These are phyloP conservation scores for Solanum sitiens DNA, from an alignment of 257 asterid species.

Conservation along the genomic window DNA sequence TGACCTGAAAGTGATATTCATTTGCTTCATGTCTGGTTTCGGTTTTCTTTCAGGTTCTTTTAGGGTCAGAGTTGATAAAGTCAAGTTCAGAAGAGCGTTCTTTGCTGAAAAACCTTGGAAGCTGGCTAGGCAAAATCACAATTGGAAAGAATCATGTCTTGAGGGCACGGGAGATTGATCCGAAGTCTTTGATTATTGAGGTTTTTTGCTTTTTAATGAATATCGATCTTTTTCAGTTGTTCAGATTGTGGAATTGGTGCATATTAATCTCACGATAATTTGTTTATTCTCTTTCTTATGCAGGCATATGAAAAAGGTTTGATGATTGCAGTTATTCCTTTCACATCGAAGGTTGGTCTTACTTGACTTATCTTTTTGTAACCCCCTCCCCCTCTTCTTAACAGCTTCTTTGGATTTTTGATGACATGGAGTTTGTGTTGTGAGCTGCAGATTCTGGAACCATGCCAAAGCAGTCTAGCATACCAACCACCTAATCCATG, in stretches of 20 bases:
- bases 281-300: not conserved
- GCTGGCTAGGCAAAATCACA: conserved; percentile 99
- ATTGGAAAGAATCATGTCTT: conserved; percentile 91
- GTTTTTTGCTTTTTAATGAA: conserved; percentile 17
- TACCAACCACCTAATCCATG: conserved; percentile 99
- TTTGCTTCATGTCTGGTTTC: conserved; percentile 2
- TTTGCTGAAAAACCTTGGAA: conserved; percentile 83
- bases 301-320: conserved; percentile 78
- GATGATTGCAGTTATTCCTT: conserved; percentile 97
- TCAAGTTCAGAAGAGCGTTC: conserved; percentile 97
- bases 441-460: conserved; percentile 62
- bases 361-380: not conserved
- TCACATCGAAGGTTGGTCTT: conserved; percentile 71
- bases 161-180: conserved; percentile 89
- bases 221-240: not conserved
- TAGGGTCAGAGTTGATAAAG: conserved; percentile 93
- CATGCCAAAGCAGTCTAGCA: conserved; percentile 88
- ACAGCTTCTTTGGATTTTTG: not conserved
- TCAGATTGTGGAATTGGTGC: not conserved
- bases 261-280: not conserved
- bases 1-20: not conserved
- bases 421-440: not conserved
- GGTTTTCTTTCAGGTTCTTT: conserved; percentile 61
- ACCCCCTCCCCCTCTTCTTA: not conserved
- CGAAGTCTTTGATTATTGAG: conserved; percentile 78